phyloP scores from a whole-genome alignment of 345 rosid genomes.

The Triadica sebifera region DNA sequence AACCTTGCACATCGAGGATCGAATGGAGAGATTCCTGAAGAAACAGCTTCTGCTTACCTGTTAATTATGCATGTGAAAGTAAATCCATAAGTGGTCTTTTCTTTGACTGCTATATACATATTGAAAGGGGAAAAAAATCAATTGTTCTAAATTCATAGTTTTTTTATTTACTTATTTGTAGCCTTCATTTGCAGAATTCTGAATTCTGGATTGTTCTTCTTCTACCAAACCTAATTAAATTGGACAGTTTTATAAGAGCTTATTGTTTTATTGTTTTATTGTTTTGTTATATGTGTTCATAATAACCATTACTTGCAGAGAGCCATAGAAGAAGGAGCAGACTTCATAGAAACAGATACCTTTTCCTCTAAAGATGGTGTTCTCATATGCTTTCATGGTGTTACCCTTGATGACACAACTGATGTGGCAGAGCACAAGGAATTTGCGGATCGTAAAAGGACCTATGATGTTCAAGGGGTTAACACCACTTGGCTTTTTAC shows the following conservation, averaged over 20 bases:
- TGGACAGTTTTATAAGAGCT: no score
- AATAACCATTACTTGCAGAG: conserved; percentile 45
- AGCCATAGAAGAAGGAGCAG: conserved; percentile 92
- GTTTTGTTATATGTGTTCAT: neutral
- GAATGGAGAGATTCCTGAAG: conserved; percentile 94
- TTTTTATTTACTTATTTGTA: neutral
- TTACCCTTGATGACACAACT: conserved; percentile 71
- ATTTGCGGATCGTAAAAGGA: conserved; percentile 77
- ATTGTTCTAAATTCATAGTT: conserved; percentile 5
- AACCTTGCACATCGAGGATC: conserved; percentile 95
- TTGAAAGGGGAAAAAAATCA: no score
- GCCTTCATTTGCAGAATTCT: neutral
- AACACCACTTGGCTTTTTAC: conserved; percentile 72
- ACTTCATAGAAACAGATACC: conserved; percentile 87
- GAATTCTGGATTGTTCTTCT: neutral
- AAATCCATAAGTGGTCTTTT: no score
- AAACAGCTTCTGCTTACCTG: conserved; percentile 84
- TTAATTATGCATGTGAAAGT: conserved; percentile 26
- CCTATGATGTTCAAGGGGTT: conserved; percentile 74
- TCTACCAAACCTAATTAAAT: neutral
- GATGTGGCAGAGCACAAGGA: conserved; percentile 69
- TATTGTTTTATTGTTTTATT: no score
- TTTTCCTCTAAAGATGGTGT: conserved; percentile 77
- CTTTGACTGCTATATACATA: no score
- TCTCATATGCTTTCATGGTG: conserved; percentile 80